A percentile compares a stretch with the other conserved stretches of the same genome.
Conservation (phyloP, 2,329 filamentous ascomycete genomes). For the Exophiala lecanii-corni region DNA sequence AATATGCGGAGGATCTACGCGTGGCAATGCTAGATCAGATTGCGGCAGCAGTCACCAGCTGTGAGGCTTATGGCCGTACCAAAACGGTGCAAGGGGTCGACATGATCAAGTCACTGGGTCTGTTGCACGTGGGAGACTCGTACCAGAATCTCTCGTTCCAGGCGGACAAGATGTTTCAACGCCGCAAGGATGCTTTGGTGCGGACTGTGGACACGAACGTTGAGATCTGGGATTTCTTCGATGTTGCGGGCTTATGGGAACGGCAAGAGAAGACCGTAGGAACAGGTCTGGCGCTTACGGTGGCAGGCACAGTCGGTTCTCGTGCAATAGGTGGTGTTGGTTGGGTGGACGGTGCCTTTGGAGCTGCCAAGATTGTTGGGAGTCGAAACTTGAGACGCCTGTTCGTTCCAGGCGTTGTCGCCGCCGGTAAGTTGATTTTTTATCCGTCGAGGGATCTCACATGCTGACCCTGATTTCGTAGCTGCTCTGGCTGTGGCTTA, state of each 20-base stretch:
- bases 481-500: slow-evolving; percentile 73
- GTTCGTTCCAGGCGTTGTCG: slow-evolving; percentile 72
- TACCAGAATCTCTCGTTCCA: slow-evolving; percentile 84
- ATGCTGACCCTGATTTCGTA: slow-evolving; percentile 41
- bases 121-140: slow-evolving; percentile 82
- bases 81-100: slow-evolving; percentile 78
- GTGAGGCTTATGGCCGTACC: slow-evolving; percentile 78
- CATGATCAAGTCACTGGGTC: slow-evolving; percentile 79
- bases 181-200: slow-evolving; percentile 73
- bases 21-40: slow-evolving; percentile 88
- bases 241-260: slow-evolving; percentile 75
- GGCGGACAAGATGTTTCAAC: slow-evolving; percentile 88
- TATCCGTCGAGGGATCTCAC: slow-evolving; percentile 3
- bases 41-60: slow-evolving; percentile 68
- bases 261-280: slow-evolving; percentile 91
- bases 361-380: slow-evolving; percentile 73
- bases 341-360: slow-evolving; percentile 84
- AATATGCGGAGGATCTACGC: slow-evolving; percentile 91
- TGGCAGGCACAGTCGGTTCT: slow-evolving; percentile 78
- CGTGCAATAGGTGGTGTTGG: slow-evolving; percentile 76
- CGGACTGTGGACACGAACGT: slow-evolving; percentile 83
- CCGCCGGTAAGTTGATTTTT: slow-evolving; percentile 62
- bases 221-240: slow-evolving; percentile 90
- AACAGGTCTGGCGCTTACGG: slow-evolving; percentile 88
- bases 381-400: slow-evolving; percentile 75